phyloP scores from a whole-genome alignment of 108 stramenopile species.

The Cyclostephanos tholiformis region DNA sequence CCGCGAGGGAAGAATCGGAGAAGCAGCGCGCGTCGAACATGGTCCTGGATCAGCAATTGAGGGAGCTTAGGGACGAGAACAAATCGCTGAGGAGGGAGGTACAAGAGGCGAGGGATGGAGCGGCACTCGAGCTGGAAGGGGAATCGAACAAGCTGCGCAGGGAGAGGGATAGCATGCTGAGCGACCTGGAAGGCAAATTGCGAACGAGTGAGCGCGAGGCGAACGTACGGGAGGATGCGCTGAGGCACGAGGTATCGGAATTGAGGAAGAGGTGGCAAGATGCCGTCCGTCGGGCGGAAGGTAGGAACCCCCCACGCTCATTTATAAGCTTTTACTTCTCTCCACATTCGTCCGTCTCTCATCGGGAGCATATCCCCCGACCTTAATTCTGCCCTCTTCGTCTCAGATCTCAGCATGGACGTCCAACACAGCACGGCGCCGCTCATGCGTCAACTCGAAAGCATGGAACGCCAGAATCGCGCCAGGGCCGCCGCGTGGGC shows the following conservation, averaged over 20 bases:
- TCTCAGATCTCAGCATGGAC: conserved; percentile 76
- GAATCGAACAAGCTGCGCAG: conserved; percentile 61
- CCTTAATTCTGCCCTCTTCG: too few species aligned
- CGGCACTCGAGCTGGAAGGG: conserved; percentile 59
- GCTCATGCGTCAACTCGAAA: conserved; percentile 78
- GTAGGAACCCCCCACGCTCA: conserved; percentile 26
- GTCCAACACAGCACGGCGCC: conserved; percentile 83
- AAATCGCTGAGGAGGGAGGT: conserved; percentile 61
- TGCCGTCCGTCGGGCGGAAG: conserved; percentile 81
- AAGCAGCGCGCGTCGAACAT: conserved; percentile 60
- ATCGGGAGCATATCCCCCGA: neutral
- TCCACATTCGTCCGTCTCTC: neutral
- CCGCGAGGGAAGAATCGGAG: conserved; percentile 61
- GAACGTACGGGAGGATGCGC: conserved; percentile 76
- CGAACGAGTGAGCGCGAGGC: conserved; percentile 78
- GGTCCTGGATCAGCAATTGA: conserved; percentile 69
- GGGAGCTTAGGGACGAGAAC: conserved; percentile 61
- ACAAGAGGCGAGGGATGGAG: conserved; percentile 53
- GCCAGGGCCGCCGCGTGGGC: conserved; percentile 70
- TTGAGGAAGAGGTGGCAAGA: conserved; percentile 87
- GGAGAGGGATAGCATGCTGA: conserved; percentile 70
- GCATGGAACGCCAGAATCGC: conserved; percentile 77
- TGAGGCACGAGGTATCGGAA: conserved; percentile 80
- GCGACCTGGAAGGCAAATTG: conserved; percentile 74
- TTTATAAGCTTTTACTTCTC: neutral